Conservation (phyloP, 306 rosid genomes). For the Vigna angularis region DNA sequence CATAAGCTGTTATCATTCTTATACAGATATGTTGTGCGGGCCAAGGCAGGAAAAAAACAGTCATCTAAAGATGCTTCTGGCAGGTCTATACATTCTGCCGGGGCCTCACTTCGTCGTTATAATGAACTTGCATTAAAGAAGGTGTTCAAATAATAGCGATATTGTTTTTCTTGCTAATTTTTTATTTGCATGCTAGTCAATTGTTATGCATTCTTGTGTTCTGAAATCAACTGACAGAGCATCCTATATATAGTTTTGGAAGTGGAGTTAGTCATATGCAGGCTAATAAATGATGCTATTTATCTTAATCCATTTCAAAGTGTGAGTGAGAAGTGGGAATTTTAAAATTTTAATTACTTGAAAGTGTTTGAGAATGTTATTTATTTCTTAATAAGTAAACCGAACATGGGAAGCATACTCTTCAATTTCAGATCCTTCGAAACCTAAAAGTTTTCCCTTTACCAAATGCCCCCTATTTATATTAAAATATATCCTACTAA, state of each 20-base stretch:
- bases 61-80: slow-evolving; percentile 95
- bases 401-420: no score
- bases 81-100: slow-evolving; percentile 82
- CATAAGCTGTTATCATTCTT: slow-evolving; percentile 28
- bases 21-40: slow-evolving; percentile 92
- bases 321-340: slow-evolving; percentile 24
- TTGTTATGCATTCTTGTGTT: slow-evolving; percentile 27
- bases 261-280: background rate
- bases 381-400: no score
- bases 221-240: slow-evolving; percentile 22
- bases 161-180: slow-evolving; percentile 21
- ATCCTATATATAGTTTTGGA: slow-evolving; percentile 7
- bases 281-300: slow-evolving; percentile 5
- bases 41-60: slow-evolving; percentile 92
- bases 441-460: no score
- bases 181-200: background rate
- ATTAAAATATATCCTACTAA: background rate
- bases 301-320: slow-evolving; percentile 20
- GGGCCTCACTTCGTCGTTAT: slow-evolving; percentile 90
- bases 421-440: no score
- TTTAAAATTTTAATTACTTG: background rate
- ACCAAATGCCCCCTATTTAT: no score
- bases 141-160: slow-evolving; percentile 51
- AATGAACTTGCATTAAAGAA: slow-evolving; percentile 89
- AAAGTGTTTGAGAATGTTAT: no score